A percentile compares a stretch with the other conserved stretches of the same genome.
Evolutionary conservation across 2,329 filamentous ascomycete genomes (phyloP).

Genomic region (Penicillium sp.): DNA sequence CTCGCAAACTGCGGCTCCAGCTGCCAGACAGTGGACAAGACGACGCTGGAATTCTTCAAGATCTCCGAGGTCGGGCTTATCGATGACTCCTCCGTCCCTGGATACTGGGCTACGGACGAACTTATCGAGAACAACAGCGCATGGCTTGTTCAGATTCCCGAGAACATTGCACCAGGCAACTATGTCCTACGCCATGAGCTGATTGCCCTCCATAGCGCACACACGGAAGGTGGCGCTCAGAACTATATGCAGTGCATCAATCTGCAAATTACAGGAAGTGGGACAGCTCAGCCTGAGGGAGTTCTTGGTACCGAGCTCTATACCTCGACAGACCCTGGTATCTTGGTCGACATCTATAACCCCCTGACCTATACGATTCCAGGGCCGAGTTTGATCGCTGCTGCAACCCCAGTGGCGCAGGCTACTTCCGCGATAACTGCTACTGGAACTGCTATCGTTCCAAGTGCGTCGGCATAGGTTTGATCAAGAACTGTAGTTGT

Average conservation of each 20-base stretch:
- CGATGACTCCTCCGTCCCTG: conserved; percentile 44
- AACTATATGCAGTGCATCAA: conserved; percentile 63
- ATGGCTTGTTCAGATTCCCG: conserved; percentile 52
- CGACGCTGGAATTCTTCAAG: conserved; percentile 63
- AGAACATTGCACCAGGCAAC: conserved; percentile 50
- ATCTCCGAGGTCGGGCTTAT: conserved; percentile 60
- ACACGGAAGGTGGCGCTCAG: conserved; percentile 49
- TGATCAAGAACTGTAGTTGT: too few species aligned
- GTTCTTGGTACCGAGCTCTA: conserved; percentile 58
- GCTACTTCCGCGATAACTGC: conserved; percentile 24
- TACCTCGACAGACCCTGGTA: conserved; percentile 59
- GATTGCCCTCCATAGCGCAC: conserved; percentile 54
- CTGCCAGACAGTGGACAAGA: conserved; percentile 58
- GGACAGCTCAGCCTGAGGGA: conserved; percentile 51
- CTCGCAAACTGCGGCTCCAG: conserved; percentile 61
- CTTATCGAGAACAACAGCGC: conserved; percentile 55
- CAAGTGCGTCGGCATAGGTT: conserved; percentile 2
- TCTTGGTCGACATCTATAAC: conserved; percentile 61
- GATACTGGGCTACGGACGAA: conserved; percentile 59
- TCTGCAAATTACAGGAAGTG: conserved; percentile 60
- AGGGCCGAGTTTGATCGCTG: conserved; percentile 23
- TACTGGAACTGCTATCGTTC: conserved; percentile 17
- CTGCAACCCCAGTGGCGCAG: conserved; percentile 21
- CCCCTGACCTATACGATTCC: conserved; percentile 24
- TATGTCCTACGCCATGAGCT: conserved; percentile 59